Percentiles rank a stretch among this genome's conserved stretches.
Conservation (phyloP, 257 asterid species). For the Prunella vulgaris region DNA sequence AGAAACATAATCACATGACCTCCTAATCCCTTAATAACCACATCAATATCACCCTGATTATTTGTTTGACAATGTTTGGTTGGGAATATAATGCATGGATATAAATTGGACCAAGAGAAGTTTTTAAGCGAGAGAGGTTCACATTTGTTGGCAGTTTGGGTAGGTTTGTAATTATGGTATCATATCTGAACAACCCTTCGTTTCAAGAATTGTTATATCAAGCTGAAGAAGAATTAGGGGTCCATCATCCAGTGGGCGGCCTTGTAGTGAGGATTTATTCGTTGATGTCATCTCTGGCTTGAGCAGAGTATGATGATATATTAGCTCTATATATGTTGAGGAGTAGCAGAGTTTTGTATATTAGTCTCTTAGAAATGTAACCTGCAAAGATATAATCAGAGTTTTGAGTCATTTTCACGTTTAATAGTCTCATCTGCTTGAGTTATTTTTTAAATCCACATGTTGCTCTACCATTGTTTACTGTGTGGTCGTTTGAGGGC, state of each 20-base stretch:
- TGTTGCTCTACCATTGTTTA: too few species aligned
- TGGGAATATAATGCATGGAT: background rate
- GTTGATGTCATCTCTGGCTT: slow-evolving; percentile 13
- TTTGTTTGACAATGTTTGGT: background rate
- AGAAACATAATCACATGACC: slow-evolving; percentile 9
- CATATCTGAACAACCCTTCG: too few species aligned
- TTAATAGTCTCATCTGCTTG: too few species aligned
- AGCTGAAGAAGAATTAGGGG: background rate
- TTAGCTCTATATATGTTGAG: background rate
- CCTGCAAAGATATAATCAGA: too few species aligned
- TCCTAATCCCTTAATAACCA: background rate
- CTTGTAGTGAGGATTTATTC: slow-evolving; percentile 16
- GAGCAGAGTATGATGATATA: slow-evolving; percentile 15
- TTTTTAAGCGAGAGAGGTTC: too few species aligned
- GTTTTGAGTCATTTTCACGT: too few species aligned
- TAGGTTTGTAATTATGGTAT: too few species aligned
- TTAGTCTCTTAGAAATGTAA: background rate
- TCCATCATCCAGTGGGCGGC: slow-evolving; percentile 21
- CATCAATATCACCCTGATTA: background rate
- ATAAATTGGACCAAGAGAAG: too few species aligned
- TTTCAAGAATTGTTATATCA: too few species aligned
- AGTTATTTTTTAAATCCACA: too few species aligned
- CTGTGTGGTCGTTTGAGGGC: too few species aligned
- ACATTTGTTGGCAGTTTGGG: too few species aligned
- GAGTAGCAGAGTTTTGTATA: background rate